A percentile compares a stretch with the other conserved stretches of the same genome.
These are phyloP conservation scores for Euphrasia arctica DNA, from an alignment of 305 asterid species.

Conservation along the genomic window DNA sequence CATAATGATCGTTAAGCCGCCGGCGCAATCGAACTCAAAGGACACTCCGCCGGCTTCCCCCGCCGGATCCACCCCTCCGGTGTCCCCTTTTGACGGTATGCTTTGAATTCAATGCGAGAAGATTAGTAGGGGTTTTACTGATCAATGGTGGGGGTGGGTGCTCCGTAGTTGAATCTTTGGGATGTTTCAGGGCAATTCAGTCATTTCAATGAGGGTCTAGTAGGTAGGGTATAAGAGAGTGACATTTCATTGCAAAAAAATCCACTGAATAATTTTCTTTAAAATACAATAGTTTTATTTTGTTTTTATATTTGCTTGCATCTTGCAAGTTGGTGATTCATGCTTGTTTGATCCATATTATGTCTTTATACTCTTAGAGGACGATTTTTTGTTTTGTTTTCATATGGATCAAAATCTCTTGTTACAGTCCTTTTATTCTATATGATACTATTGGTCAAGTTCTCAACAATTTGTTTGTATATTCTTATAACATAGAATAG, in stretches of 20 bases:
- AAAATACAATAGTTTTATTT: no score
- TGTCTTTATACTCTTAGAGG: no score
- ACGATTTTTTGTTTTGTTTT: no score
- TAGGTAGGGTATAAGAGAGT: slow-evolving; percentile 2
- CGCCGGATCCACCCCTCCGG: slow-evolving; percentile 86
- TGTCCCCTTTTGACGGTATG: slow-evolving; percentile 92
- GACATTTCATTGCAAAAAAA: neutral
- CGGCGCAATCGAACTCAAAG: slow-evolving; percentile 33
- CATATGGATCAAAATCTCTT: no score
- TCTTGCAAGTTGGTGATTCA: no score
- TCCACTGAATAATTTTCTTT: no score
- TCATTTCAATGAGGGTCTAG: neutral
- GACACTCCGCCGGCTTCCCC: slow-evolving; percentile 96
- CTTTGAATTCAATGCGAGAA: slow-evolving; percentile 3
- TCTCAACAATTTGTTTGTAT: no score
- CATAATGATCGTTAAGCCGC: slow-evolving; percentile 83
- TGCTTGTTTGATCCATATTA: no score
- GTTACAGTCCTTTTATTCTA: no score
- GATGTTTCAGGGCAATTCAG: neutral
- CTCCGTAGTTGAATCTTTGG: neutral
- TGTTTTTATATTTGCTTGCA: no score
- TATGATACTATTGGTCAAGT: no score
- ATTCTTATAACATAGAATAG: no score
- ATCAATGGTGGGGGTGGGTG: neutral
- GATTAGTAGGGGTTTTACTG: neutral